A percentile compares a stretch with the other conserved stretches of the same genome.
Conservation (phyloP, 331 rosid genomes). For the Stylosanthes scabra region DNA sequence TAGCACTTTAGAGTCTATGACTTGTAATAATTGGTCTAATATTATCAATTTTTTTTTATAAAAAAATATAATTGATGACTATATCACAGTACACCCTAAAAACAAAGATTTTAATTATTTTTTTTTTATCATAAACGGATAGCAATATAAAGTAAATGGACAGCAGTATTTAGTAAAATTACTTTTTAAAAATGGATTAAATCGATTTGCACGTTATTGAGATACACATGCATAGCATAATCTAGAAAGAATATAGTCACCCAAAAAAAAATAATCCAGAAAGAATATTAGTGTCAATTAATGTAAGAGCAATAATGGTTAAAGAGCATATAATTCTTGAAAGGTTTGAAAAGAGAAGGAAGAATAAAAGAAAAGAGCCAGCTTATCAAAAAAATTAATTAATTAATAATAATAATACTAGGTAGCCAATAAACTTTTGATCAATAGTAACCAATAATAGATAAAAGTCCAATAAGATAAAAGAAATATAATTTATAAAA, state of each 20-base stretch:
- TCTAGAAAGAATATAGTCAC: too few species aligned
- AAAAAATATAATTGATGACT: not conserved
- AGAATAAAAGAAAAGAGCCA: conserved; percentile 1
- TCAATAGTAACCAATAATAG: too few species aligned
- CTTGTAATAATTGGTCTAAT: too few species aligned
- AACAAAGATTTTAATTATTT: not conserved
- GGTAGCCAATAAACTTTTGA: too few species aligned
- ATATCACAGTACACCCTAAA: not conserved
- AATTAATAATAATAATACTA: too few species aligned
- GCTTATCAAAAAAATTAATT: too few species aligned
- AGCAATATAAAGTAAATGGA: not conserved
- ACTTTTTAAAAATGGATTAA: not conserved
- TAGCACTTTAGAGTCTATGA: too few species aligned
- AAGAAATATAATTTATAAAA: too few species aligned
- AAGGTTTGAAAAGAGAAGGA: not conserved
- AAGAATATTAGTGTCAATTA: not conserved
- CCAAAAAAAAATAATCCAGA: too few species aligned
- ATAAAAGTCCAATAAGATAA: too few species aligned
- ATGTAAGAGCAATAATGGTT: not conserved
- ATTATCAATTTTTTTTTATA: not conserved
- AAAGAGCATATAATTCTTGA: not conserved
- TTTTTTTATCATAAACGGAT: not conserved
- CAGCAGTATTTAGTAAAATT: not conserved
- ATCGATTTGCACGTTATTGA: not conserved
- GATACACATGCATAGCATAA: not conserved